Evolutionary conservation across 2,329 filamentous ascomycete species (phyloP).

Genomic region (Fusarium graminum): DNA sequence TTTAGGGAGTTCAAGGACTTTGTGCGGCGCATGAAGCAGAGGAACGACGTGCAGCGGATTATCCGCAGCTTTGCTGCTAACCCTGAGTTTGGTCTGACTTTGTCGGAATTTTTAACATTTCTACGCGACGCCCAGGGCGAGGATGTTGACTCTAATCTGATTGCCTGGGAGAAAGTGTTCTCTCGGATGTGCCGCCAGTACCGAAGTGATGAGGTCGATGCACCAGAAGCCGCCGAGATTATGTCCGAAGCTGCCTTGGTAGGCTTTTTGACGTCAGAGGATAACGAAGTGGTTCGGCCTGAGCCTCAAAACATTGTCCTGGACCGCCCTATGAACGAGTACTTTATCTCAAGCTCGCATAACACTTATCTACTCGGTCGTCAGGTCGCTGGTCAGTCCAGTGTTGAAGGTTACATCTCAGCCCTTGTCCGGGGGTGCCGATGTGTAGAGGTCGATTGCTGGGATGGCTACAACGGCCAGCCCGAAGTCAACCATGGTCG

Average conservation of each 20-base stretch:
- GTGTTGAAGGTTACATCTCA: constrained; percentile 93
- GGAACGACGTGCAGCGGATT: constrained; percentile 82
- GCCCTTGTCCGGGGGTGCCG: constrained; percentile 90
- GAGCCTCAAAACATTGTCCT: constrained; percentile 73
- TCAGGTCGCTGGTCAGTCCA: constrained; percentile 90
- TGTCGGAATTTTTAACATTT: constrained; percentile 81
- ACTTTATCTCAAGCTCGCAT: constrained; percentile 98
- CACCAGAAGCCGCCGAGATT: constrained; percentile 60
- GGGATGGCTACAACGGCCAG: constrained; percentile 90
- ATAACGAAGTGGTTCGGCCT: constrained; percentile 76
- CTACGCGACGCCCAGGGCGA: constrained; percentile 80
- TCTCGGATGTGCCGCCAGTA: constrained; percentile 74
- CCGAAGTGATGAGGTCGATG: constrained; percentile 60
- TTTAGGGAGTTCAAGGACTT: constrained; percentile 88
- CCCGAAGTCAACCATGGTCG: constrained; percentile 92
- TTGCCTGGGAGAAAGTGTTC: constrained; percentile 80
- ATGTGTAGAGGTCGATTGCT: constrained; percentile 97
- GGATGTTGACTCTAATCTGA: constrained; percentile 74
- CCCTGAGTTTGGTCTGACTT: constrained; percentile 73
- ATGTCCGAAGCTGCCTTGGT: constrained; percentile 87
- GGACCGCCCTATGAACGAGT: constrained; percentile 91
- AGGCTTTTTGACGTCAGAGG: constrained; percentile 79
- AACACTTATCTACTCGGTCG: constrained; percentile 96
- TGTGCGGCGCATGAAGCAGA: constrained; percentile 83
- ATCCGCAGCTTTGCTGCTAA: constrained; percentile 73